Percentiles rank a stretch among this genome's conserved stretches.
phyloP scores from a whole-genome alignment of 805 yeast genomes.

The Saccharomycopsis fodiens region DNA sequence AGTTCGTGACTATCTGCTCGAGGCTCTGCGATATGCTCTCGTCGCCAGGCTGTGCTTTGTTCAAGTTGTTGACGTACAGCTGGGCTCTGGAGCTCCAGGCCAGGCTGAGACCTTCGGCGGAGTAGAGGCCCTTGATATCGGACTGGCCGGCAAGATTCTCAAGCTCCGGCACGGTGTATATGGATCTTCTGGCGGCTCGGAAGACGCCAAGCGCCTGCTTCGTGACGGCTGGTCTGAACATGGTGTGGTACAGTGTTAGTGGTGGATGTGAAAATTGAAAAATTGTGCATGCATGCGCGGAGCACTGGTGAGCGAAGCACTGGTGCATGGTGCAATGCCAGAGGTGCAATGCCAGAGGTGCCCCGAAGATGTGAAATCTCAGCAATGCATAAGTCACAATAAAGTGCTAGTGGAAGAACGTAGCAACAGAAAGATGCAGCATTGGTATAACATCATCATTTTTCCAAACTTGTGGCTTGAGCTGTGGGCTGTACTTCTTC shows the following conservation, averaged over 20 bases:
- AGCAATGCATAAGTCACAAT: neutral
- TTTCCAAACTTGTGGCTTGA: too few species aligned
- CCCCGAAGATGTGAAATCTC: neutral
- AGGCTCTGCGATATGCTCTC: constrained; percentile 15
- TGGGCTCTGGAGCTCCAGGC: constrained; percentile 43
- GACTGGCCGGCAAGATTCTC: constrained; percentile 23
- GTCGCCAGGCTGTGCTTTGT: constrained; percentile 26
- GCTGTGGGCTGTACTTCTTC: too few species aligned
- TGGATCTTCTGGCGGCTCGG: constrained; percentile 5
- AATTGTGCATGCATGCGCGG: neutral
- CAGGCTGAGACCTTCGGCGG: constrained; percentile 39
- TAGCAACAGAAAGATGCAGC: too few species aligned
- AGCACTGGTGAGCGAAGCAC: neutral
- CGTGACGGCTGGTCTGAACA: neutral
- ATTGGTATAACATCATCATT: too few species aligned
- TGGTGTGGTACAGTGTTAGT: neutral
- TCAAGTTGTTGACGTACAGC: constrained; percentile 33
- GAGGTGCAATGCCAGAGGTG: neutral
- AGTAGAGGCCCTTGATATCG: constrained; percentile 44
- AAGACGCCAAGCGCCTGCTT: neutral
- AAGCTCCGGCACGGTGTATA: constrained; percentile 22
- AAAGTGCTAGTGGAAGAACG: too few species aligned
- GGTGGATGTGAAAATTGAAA: neutral
- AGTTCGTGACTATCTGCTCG: constrained; percentile 9
- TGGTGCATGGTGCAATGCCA: neutral